phyloP scores from a whole-genome alignment of 768 basidiomycete species.

The Trametopsis cervina region DNA sequence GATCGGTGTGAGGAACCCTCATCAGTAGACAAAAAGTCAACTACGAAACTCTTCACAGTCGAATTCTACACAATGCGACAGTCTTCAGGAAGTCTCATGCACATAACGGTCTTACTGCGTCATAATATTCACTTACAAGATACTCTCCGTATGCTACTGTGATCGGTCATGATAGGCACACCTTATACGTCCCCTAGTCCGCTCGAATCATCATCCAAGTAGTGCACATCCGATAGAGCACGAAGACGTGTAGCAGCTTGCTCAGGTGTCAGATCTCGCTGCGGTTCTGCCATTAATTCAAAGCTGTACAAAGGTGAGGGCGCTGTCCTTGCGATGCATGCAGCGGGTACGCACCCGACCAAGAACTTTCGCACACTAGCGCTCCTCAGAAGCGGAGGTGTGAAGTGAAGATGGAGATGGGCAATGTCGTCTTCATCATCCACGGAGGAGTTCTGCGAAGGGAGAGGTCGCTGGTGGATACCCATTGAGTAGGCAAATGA shows the following conservation, averaged over 20 bases:
- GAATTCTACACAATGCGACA: too few relatives aligned
- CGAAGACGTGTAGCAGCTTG: constrained; percentile 70
- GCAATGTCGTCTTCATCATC: constrained; percentile 44
- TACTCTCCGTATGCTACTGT: too few relatives aligned
- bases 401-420: constrained; percentile 84
- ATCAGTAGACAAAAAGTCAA: too few relatives aligned
- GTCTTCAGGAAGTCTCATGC: too few relatives aligned
- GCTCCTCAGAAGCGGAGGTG: constrained; percentile 77
- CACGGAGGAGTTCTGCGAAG: constrained; percentile 24
- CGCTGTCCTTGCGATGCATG: not conserved
- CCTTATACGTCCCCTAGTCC: too few relatives aligned
- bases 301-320: constrained; percentile 40
- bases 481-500: constrained; percentile 96
- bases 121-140: too few relatives aligned
- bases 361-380: constrained; percentile 83
- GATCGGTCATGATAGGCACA: too few relatives aligned
- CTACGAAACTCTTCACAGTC: too few relatives aligned
- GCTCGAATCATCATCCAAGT: too few relatives aligned
- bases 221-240: constrained; percentile 52
- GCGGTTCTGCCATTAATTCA: constrained; percentile 86
- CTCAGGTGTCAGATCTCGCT: constrained; percentile 86
- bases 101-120: too few relatives aligned
- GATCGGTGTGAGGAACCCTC: too few relatives aligned
- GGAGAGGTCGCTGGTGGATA: constrained; percentile 76
- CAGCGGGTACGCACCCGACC: constrained; percentile 59